Base-by-base conservation (phyloP, 108 stramenopile species). In the Schizochytrium sp. region DNA sequence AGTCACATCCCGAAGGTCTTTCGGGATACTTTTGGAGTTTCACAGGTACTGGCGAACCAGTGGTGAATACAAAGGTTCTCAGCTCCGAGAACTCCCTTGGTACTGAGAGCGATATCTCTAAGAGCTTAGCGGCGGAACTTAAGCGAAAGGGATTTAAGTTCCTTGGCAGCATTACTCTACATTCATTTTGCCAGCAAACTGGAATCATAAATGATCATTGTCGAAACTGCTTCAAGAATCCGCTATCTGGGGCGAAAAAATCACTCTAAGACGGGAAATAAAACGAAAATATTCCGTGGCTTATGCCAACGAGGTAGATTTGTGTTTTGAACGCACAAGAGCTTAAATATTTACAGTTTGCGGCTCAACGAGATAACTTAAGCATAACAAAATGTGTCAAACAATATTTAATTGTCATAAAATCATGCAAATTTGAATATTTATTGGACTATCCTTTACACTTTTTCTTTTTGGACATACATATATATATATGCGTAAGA, bases 191-290 rank as follows among this genome's bases (percentile, higher is more conserved):
- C 50, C 76, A 83, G 47, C 76, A 83, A 53, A 55, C 53, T 40
- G 76, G 76, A 10, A 83, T 83, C 28, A 83, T 83, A 47, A 83
- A 83, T 83, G 76, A 83, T 28, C 76, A 83, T 53, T 83, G 76
- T 42, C 76, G 76, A 10, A 17, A 83, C 5, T 83, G 76, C 28
- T 83, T 83, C 76, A 83, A 83, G 76, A 83, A 83, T 2, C 76
- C 76, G 2, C 76, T 69, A 28, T 28, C 28, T 28, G 28, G 28
- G 28, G 28, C 28, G 28, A 28, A 28, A 28, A 28, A 28, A 28
- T 28, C 28, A 28, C 28, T 0, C 28, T 28, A 28, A 28, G 28
- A 28, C 28, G 28, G 28, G 28, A 28, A 28, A 28, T 28, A 28
- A 28, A 28, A 28, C 28, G 28, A 28, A 28, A 28, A 28, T 28